Base-by-base conservation (phyloP, 768 basidiomycete genomes). In the Suillus spraguei region DNA sequence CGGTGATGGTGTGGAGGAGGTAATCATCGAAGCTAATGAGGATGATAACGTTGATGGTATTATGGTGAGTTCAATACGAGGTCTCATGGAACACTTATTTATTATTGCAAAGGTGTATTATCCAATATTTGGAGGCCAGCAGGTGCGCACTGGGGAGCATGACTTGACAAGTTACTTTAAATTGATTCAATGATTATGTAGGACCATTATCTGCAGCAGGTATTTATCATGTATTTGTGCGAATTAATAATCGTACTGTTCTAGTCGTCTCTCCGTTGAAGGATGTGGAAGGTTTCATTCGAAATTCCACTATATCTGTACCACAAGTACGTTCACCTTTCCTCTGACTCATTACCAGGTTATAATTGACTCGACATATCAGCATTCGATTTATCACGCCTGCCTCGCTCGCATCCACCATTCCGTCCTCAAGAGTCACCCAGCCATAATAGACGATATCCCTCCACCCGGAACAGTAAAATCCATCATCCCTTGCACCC, bases 201-300 rank as follows among this genome's bases (percentile, higher is more conserved):
- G 89, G 97, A 98, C 73, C 94, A 97, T 72, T 99, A 99, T 75
- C 81, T 99, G 61, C 97, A 99, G 76, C 97, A 98, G 81, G 91
- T 89, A 68, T 65, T 77, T n/a, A 22, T 33, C 44, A 58, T 49
- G 49, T 50, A 7, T 36, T 24, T 39, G 47, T 39, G 20, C 22
- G 24, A 22, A 36, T 35, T 46, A 5, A 64, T 64, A 33, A 66
- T 49, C 62, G 41, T 58, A 39, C 32, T 55, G 42, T 42, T 60
- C 32, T 60, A 93, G 91, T 98, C 62, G 95, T 99, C 8, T 95
- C 94, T 0, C 95, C 97, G 3, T 84, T 91, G 66, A 99, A 99
- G 78, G 97, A 99, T 69, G 97, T 99, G 64, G 97, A 99, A 77
- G 97, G 97, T 3, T 99, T 60, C 88, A 99, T 77, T 94, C 93